Percentiles rank a stretch among this genome's conserved stretches.
These are phyloP conservation scores for Tagetes erecta DNA, from an alignment of 129 eudicot genomes.

Conservation along the genomic window DNA sequence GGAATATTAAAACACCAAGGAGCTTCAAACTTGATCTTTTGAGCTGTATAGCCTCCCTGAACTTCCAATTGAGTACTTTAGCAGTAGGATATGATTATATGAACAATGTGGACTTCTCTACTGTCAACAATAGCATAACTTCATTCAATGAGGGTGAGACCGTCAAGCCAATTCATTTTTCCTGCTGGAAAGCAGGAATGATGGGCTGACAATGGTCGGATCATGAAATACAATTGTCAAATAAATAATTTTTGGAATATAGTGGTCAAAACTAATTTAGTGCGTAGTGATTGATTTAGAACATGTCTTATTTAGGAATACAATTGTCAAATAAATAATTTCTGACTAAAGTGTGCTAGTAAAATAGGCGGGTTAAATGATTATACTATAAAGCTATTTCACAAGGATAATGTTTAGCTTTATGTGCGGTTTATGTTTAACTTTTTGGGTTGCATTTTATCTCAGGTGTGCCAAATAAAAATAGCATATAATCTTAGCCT, in stretches of 20 bases:
- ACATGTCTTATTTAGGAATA: no score
- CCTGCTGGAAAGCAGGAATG: neutral
- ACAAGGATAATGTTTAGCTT: neutral
- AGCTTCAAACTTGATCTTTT: conserved; percentile 10
- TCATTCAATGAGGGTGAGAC: neutral
- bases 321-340: neutral
- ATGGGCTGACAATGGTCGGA: neutral
- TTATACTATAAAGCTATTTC: conserved; percentile 1
- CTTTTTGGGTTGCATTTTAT: neutral
- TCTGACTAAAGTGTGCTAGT: neutral
- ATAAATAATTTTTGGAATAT: neutral
- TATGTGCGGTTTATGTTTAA: neutral
- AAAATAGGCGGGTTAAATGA: conserved; percentile 4
- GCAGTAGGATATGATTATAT: neutral
- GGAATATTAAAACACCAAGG: neutral
- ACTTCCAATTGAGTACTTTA: no score
- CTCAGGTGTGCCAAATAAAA: neutral
- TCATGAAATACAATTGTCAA: neutral
- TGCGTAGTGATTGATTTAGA: neutral
- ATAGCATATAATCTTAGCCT: no score
- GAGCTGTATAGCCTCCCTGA: neutral
- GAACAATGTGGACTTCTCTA: neutral
- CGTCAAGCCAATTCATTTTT: neutral
- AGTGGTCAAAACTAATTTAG: neutral
- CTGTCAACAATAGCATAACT: neutral